Evolutionary conservation across 345 rosid species (phyloP), one percentile per base, ranked within the genome.

Genomic region (Ceriops decandra): DNA sequence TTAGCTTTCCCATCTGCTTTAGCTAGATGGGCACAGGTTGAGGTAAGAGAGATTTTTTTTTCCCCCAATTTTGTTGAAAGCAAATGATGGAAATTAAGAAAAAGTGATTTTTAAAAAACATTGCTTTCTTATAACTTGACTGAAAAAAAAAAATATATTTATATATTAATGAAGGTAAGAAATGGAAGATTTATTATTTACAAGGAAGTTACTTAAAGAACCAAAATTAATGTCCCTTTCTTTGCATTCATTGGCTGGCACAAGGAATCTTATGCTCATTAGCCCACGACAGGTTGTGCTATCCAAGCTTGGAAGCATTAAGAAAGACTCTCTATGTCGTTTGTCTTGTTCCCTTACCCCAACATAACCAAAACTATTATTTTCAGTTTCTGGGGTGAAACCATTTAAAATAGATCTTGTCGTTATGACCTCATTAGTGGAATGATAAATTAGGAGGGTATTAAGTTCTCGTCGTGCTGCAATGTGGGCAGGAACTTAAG

Each of bases 181-280:
- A 42, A 42, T 42, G 49, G 49, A 42, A 42, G 16, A 42, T 42
- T 42, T 13, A 42, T 13, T 13, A 38, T 11, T 42, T 42, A 13
- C 49, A 42, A 11, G 19, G 17, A 42, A 42, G 49, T 42, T 42
- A 42, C 49, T 11, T 11, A 42, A 13, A 42, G 49, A 42, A 13
- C 17, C 19, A 42, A 3, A 42, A 13, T 13, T 15, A 42, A 42
- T 42, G 49, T 42, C 49, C 2, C 58, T 32, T 49, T 57, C 67
- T 66, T 68, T 73, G 69, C 62, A 60, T 22, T 28, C 6, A 64
- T 72, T 78, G 82, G 84, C 36, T 66, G 76, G 70, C 79, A 79
- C 13, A 68, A 71, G 66, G 82, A 81, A 79, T 79, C 82, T 75
- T 74, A 59, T 75, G 67, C 84, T 60, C 70, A 64, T 71, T 42